Base-by-base conservation (phyloP, 805 yeast genomes). In the Candida manassasensis region DNA sequence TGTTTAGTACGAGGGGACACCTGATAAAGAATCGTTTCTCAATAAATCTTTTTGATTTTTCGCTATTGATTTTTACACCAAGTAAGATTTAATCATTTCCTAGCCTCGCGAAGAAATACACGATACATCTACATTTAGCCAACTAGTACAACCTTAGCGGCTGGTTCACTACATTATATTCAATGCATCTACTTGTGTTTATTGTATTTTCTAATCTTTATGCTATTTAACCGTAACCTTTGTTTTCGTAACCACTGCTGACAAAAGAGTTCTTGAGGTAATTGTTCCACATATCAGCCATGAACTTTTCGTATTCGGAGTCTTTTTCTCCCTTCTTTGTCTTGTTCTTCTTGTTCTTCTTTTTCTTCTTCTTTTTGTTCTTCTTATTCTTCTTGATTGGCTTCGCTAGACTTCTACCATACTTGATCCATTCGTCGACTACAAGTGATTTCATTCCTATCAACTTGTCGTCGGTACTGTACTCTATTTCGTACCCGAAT, bases 401-500 rank as follows among this genome's bases (percentile, higher is more conserved):
- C 19, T 62, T 53, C 1, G 79, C 80, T 34, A 82, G 54, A 21
- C 60, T 58, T 32, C 78, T 63, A 3, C 80, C 87, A 14, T 78
- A 52, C 18, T 68, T 58, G 15, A 85, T 47, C 78, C 84, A 85
- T 45, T 77, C 81, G 12, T 66, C 59, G 3, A 80, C 89, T 9
- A 81, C 55, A 28, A 84, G 61, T 14, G 69, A 56, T 13, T 71
- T 49, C 77, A 82, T 62, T 13, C 61, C 55, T 48, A 75, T 79
- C n/a, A 71, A 61, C 8, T 67, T 61, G 37, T 79, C 82, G 38
- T 76, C 79, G 0, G 93, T 83, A 2, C 78, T 58, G 47, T 86
- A 86, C 48, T 85, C 90, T 13, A 80, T 59, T 45, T 79, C 73
- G 50, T 69, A 85, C 5, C 55, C 61, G 44, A 84, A 82, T 9